phyloP scores from a whole-genome alignment of 441 rosid species.

The Populus hybrid region DNA sequence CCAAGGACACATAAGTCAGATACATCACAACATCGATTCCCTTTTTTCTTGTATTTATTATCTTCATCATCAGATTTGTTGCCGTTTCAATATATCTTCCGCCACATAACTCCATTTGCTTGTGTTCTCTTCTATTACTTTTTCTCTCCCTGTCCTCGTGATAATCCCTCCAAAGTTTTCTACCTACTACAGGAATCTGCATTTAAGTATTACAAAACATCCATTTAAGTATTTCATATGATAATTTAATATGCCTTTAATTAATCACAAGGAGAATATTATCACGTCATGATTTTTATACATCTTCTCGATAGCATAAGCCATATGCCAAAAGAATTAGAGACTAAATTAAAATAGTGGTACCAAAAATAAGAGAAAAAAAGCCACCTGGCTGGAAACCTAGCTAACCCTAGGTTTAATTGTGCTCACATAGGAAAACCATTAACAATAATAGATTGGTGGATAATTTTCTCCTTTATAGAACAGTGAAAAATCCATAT shows the following conservation, averaged over 20 bases:
- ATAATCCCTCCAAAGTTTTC: conserved; percentile 54
- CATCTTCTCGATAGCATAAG: conserved; percentile 14
- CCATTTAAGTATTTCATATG: conserved; percentile 36
- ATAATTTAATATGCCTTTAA: conserved; percentile 14
- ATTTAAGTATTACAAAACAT: conserved; percentile 34
- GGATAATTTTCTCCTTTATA: not conserved
- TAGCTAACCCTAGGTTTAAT: conserved; percentile 19
- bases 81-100: conserved; percentile 17
- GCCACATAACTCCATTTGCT: conserved; percentile 41
- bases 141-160: conserved; percentile 18
- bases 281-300: conserved; percentile 30
- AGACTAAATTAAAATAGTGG: not conserved
- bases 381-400: not conserved
- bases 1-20: conserved; percentile 47
- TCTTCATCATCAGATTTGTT: conserved; percentile 30
- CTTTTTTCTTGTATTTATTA: conserved; percentile 52
- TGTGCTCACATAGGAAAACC: not conserved
- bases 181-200: conserved; percentile 61
- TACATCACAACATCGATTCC: conserved; percentile 67
- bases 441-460: not conserved
- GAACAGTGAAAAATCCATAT: conserved; percentile 15
- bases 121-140: conserved; percentile 47
- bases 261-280: conserved; percentile 42
- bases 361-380: not conserved
- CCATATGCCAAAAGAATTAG: conserved; percentile 11